Evolutionary conservation across 2,329 filamentous ascomycete species (phyloP).

Genomic region (Colletotrichum cuscutae): DNA sequence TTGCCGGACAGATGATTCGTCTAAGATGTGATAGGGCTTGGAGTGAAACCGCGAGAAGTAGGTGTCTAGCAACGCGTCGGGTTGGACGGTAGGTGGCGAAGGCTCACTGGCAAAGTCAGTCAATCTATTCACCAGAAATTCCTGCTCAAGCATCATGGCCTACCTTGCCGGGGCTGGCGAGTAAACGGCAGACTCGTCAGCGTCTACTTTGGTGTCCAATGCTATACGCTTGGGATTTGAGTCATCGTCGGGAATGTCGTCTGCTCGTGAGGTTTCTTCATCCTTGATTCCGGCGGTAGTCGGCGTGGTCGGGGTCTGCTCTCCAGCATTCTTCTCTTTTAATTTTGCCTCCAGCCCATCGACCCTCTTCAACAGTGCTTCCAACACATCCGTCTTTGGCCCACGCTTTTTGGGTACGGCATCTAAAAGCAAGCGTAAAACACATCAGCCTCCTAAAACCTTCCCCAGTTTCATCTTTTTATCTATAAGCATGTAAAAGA

Average conservation of each 20-base stretch:
- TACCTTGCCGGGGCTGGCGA: slow-evolving; percentile 54
- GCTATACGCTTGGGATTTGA: slow-evolving; percentile 53
- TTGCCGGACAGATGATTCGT: slow-evolving; percentile 80
- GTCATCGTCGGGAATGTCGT: slow-evolving; percentile 47
- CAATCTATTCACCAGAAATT: background rate
- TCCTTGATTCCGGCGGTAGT: slow-evolving; percentile 36
- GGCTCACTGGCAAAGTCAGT: slow-evolving; percentile 51
- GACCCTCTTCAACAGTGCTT: slow-evolving; percentile 84
- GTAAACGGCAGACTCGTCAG: slow-evolving; percentile 52
- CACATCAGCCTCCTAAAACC: slow-evolving; percentile 12
- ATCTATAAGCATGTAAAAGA: background rate
- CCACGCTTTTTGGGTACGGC: slow-evolving; percentile 90
- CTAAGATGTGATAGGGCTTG: slow-evolving; percentile 84
- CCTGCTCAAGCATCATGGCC: slow-evolving; percentile 11
- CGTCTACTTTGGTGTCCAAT: slow-evolving; percentile 48
- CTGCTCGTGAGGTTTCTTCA: slow-evolving; percentile 40
- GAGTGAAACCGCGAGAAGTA: slow-evolving; percentile 85
- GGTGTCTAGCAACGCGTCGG: slow-evolving; percentile 76
- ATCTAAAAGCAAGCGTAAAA: slow-evolving; percentile 61
- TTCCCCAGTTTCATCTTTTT: background rate
- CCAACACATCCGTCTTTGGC: slow-evolving; percentile 89
- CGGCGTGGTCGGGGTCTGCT: slow-evolving; percentile 39
- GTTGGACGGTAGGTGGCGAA: slow-evolving; percentile 58
- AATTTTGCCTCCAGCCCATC: slow-evolving; percentile 86
- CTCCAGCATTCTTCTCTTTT: slow-evolving; percentile 70